A percentile compares a stretch with the other conserved stretches of the same genome.
Evolutionary conservation across 805 yeast genomes (phyloP).

Genomic region (Grigorovia humatica): DNA sequence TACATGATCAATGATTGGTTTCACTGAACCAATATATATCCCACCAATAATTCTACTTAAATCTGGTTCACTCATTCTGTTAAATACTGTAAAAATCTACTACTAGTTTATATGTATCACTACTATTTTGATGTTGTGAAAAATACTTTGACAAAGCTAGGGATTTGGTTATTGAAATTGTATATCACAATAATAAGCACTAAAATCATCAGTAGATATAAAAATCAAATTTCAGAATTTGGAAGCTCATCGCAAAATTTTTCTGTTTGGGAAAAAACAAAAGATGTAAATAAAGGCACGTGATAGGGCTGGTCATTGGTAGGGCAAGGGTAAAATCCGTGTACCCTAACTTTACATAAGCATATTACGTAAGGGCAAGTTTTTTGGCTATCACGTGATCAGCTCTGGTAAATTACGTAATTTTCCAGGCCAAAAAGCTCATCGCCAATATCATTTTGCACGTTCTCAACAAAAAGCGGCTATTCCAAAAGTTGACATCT

Average conservation of each 20-base stretch:
- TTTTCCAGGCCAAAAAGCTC: background rate
- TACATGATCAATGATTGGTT: conserved; percentile 46
- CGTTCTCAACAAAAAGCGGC: background rate
- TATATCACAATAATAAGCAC: background rate
- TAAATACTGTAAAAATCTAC: background rate
- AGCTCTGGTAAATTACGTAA: background rate
- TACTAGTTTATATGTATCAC: too few relatives aligned
- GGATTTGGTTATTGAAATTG: too few relatives aligned
- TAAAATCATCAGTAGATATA: background rate
- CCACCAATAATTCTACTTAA: conserved; percentile 62
- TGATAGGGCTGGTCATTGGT: background rate
- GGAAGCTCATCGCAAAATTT: conserved; percentile 1
- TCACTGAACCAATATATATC: conserved; percentile 63
- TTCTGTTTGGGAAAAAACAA: background rate
- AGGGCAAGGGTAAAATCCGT: too few relatives aligned
- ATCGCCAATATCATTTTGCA: background rate
- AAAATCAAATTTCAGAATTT: background rate
- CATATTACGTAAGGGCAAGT: background rate
- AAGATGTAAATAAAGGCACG: background rate
- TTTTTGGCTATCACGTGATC: too few relatives aligned
- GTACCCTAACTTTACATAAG: background rate
- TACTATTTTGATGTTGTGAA: too few relatives aligned
- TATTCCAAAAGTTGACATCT: background rate
- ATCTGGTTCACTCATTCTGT: conserved; percentile 6
- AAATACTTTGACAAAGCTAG: too few relatives aligned